phyloP scores from a whole-genome alignment of 257 asterid genomes.

The Penstemon eatonii region DNA sequence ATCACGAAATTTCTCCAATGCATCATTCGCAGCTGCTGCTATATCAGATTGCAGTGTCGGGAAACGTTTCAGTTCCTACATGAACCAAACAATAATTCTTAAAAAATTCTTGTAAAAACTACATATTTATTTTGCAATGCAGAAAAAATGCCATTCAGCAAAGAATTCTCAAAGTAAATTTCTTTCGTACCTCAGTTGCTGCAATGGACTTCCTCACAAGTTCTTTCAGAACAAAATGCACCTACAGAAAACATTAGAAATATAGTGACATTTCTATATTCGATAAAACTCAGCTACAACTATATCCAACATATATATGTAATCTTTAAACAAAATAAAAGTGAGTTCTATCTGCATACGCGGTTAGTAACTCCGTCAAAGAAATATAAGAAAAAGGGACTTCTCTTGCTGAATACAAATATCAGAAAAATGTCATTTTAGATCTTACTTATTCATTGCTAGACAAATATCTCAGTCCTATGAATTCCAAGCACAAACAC shows the following conservation, averaged over 20 bases:
- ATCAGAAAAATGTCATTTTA: neutral
- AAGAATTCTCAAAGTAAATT: conserved; percentile 13
- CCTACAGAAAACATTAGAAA: conserved; percentile 44
- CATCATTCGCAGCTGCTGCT: conserved; percentile 91
- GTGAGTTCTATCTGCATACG: too few relatives aligned
- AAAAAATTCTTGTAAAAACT: too few relatives aligned
- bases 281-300: conserved; percentile 7
- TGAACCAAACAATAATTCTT: conserved; percentile 5
- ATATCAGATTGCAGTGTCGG: conserved; percentile 89
- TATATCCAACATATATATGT: neutral
- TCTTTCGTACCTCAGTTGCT: conserved; percentile 67
- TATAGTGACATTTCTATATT: conserved; percentile 16
- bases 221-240: conserved; percentile 83
- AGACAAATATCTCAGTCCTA: neutral
- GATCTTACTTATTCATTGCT: neutral
- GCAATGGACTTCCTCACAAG: conserved; percentile 88
- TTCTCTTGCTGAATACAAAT: neutral
- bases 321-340: neutral
- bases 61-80: conserved; percentile 88
- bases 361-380: neutral
- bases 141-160: neutral
- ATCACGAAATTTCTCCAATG: conserved; percentile 93
- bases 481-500: neutral
- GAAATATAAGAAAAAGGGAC: neutral
- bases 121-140: too few relatives aligned